Percentiles rank a stretch among this genome's conserved stretches.
phyloP scores from a whole-genome alignment of 805 yeast genomes.

The Wickerhamiella kurtzmanii region DNA sequence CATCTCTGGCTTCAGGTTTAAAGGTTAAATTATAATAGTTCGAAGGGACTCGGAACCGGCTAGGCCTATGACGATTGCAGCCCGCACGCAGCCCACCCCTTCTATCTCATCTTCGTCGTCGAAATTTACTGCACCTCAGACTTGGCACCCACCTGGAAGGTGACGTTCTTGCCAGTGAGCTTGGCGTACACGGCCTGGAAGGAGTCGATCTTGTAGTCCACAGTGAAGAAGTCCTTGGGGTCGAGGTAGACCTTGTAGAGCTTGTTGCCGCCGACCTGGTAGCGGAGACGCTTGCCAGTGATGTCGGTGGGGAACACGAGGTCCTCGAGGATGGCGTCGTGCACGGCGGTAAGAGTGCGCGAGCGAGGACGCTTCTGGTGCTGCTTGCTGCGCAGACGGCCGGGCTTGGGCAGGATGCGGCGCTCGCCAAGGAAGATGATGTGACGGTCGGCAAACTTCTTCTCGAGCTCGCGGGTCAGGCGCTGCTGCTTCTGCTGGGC shows the following conservation, averaged over 20 bases:
- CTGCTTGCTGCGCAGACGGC: conserved; percentile 75
- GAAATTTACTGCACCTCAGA: conserved; percentile 17
- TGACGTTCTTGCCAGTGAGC: conserved; percentile 99
- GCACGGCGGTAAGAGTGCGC: conserved; percentile 97
- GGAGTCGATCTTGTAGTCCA: conserved; percentile 97
- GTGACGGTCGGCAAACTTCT: conserved; percentile 99
- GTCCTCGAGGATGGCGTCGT: conserved; percentile 97
- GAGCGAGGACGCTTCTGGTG: conserved; percentile 99
- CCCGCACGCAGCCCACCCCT: not conserved
- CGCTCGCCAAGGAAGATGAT: conserved; percentile 99
- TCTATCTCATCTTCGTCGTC: not conserved
- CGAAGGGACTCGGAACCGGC: not conserved
- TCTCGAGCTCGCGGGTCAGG: conserved; percentile 98
- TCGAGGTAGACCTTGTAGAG: conserved; percentile 94
- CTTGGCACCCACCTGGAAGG: conserved; percentile 59
- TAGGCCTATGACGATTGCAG: no score
- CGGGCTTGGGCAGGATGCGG: conserved; percentile 98
- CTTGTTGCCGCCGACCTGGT: conserved; percentile 97
- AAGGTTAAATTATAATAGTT: not conserved
- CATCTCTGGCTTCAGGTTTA: not conserved
- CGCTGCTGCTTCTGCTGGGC: conserved; percentile 87
- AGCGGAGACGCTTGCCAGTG: conserved; percentile 97
- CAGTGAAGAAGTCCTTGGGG: conserved; percentile 92
- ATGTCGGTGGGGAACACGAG: conserved; percentile 99
- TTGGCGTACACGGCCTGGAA: conserved; percentile 97